Evolutionary conservation across 1,284 basidiomycete species (phyloP).

Genomic region (Uromyces viciae-fabae): DNA sequence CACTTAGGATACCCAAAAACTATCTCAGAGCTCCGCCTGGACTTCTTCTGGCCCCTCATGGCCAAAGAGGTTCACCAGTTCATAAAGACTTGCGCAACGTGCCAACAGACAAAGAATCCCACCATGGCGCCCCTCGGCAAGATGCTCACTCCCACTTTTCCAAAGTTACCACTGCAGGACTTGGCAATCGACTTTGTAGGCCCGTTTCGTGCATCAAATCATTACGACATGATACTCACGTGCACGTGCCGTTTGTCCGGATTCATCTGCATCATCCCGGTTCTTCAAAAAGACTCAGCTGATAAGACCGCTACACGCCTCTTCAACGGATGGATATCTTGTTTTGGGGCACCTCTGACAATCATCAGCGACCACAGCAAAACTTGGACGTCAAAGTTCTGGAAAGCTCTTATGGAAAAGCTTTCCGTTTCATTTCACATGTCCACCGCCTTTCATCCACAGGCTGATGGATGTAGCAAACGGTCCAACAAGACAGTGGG

Average conservation of each 20-base stretch:
- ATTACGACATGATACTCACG: constrained; percentile 23
- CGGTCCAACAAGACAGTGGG: constrained; percentile 55
- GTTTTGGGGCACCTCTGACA: constrained; percentile 47
- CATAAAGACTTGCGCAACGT: neutral
- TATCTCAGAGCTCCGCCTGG: constrained; percentile 51
- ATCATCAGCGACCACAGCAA: constrained; percentile 51
- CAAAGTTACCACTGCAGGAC: no score
- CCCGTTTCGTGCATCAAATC: neutral
- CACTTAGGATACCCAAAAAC: constrained; percentile 57
- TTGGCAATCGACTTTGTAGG: constrained; percentile 14
- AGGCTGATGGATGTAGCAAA: constrained; percentile 53
- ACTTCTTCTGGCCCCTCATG: neutral
- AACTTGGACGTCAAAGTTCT: constrained; percentile 51
- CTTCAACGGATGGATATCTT: neutral
- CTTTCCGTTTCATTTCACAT: constrained; percentile 47
- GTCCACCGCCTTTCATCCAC: constrained; percentile 50
- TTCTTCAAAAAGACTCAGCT: neutral
- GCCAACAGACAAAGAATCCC: neutral
- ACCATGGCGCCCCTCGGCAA: neutral
- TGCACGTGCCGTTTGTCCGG: constrained; percentile 13
- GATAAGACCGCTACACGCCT: neutral
- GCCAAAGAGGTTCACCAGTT: neutral
- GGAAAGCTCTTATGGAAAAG: constrained; percentile 47
- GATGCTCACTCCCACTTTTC: constrained; percentile 5
- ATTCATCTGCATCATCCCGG: no score